phyloP scores from a whole-genome alignment of 2,329 filamentous ascomycete species.

The Leptographium wingfieldii region DNA sequence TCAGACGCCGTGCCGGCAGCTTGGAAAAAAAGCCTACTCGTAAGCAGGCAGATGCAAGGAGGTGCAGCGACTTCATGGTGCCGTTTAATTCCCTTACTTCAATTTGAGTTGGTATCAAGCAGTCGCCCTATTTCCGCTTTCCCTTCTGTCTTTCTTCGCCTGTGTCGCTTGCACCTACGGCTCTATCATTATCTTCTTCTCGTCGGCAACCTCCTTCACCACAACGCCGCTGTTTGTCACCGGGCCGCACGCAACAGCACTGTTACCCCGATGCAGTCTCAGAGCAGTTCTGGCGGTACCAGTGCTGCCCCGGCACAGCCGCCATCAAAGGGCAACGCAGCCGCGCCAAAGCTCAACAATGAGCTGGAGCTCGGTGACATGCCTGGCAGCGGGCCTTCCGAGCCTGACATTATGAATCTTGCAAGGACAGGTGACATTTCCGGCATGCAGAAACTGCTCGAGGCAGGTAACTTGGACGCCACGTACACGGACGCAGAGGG shows the following conservation, averaged over 20 bases:
- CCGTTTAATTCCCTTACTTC: background rate
- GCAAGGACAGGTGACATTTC: slow-evolving; percentile 76
- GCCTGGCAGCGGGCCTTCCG: slow-evolving; percentile 18
- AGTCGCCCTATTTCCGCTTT: background rate
- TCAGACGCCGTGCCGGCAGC: background rate
- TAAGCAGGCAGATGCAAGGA: background rate
- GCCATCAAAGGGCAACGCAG: slow-evolving; percentile 39
- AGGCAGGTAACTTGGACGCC: slow-evolving; percentile 67
- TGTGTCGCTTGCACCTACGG: background rate
- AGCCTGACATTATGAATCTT: slow-evolving; percentile 91
- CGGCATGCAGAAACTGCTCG: slow-evolving; percentile 82
- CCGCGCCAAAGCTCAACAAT: slow-evolving; percentile 41
- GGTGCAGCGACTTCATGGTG: background rate
- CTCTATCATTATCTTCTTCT: background rate
- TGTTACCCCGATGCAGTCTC: background rate
- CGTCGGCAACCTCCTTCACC: too few species aligned
- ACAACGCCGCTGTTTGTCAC: too few species aligned
- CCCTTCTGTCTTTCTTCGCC: background rate
- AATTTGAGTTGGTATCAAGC: background rate
- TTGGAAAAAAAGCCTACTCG: background rate
- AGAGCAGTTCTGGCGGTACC: background rate
- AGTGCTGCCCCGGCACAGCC: slow-evolving; percentile 36
- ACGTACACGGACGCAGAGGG: slow-evolving; percentile 80
- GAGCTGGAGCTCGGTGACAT: slow-evolving; percentile 42
- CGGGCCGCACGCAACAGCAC: background rate